A percentile compares a stretch with the other conserved stretches of the same genome.
These are phyloP conservation scores for Trypanosoma theileri DNA, from an alignment of 208 protist species.

Conservation along the genomic window DNA sequence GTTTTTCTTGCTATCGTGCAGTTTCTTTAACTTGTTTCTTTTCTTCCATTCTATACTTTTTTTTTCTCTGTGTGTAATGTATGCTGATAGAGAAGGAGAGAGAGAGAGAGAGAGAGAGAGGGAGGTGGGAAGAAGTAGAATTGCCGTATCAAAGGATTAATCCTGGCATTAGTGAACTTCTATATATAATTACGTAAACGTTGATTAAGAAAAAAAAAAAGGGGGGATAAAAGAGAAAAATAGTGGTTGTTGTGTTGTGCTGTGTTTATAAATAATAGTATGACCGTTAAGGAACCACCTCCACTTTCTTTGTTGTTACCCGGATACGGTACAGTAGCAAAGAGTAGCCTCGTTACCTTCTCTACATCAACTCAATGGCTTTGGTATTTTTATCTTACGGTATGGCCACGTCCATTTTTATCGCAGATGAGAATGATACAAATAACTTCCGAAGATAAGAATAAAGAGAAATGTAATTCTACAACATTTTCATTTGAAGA, in stretches of 20 bases:
- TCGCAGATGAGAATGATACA: background rate
- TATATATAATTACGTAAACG: too few species aligned
- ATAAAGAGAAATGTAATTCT: background rate
- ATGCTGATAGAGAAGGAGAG: background rate
- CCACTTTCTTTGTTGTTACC: slow-evolving; percentile 11
- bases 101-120: background rate
- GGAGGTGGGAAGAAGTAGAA: background rate
- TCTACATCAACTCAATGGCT: slow-evolving; percentile 21
- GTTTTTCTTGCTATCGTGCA: background rate
- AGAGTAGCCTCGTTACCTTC: background rate
- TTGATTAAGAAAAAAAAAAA: slow-evolving; percentile 14
- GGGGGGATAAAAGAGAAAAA: background rate
- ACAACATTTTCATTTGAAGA: slow-evolving; percentile 14
- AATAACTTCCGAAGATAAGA: background rate
- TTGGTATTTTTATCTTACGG: slow-evolving; percentile 30
- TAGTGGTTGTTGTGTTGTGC: background rate
- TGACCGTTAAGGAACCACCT: background rate
- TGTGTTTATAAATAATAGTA: background rate
- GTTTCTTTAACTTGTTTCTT: background rate
- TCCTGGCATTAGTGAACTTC: too few species aligned
- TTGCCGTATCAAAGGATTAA: too few species aligned
- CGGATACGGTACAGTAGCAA: slow-evolving; percentile 3
- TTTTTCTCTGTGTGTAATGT: background rate
- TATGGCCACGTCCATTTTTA: slow-evolving; percentile 25
- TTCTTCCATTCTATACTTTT: background rate